These are phyloP conservation scores for Pholiota microspora DNA, from an alignment of 768 basidiomycete species.

Conservation along the genomic window DNA sequence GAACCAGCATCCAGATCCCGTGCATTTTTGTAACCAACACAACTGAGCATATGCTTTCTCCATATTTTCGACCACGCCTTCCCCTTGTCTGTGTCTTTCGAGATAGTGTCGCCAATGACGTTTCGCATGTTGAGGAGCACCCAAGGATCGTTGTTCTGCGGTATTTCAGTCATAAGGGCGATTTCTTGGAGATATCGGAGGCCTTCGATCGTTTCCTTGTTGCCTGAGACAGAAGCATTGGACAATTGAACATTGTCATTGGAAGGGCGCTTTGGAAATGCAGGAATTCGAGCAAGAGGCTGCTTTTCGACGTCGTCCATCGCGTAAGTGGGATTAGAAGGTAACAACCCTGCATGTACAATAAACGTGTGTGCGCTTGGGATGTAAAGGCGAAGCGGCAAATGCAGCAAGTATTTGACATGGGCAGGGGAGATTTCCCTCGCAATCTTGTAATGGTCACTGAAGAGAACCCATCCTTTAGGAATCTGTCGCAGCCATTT, in stretches of 20 bases:
- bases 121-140: constrained; percentile 71
- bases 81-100: constrained; percentile 48
- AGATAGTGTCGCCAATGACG: constrained; percentile 42
- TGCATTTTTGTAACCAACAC: constrained; percentile 42
- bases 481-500: constrained; percentile 56
- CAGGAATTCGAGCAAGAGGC: constrained; percentile 68
- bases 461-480: constrained; percentile 68
- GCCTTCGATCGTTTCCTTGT: constrained; percentile 13
- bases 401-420: constrained; percentile 68
- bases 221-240: background rate
- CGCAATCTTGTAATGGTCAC: constrained; percentile 78
- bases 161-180: constrained; percentile 61
- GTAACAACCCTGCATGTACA: constrained; percentile 82
- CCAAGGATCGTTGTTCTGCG: constrained; percentile 81
- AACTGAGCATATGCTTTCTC: constrained; percentile 62
- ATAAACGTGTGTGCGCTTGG: constrained; percentile 75
- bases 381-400: constrained; percentile 74
- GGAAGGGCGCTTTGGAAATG: constrained; percentile 18
- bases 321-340: constrained; percentile 59
- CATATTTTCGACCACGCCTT: constrained; percentile 77
- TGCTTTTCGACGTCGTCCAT: constrained; percentile 51
- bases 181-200: constrained; percentile 65
- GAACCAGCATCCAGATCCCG: constrained; percentile 15
- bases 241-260: background rate
- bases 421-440: constrained; percentile 58